Base-by-base conservation (phyloP, 768 basidiomycete species). In the Suillus lakei region DNA sequence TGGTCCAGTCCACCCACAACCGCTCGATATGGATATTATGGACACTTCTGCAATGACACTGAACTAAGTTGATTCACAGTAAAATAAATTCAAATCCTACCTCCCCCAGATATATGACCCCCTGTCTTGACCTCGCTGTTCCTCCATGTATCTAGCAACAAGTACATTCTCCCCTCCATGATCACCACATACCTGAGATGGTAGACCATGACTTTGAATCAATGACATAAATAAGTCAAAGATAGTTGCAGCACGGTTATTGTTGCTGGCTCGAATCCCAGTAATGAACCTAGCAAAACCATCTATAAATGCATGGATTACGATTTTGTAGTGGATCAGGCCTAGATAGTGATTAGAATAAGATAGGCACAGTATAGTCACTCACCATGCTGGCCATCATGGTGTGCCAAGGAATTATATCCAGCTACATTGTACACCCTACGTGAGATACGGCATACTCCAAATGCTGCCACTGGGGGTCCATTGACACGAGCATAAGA, bases 231-330 rank as follows among this genome's bases (percentile, higher is more conserved):
- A 84, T 1, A 84, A 62, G 4, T 71, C 53, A 12, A 81, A 71
- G 3, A 84, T 81, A 5, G 82, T 85, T 0, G 68, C 44, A 2
- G 78, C 75, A 2, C 71, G 65, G 65, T 85, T 84, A 68, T 85
- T 84, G 71, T 73, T 76, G 66, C 71, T 76, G 2, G 74, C 81
- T 13, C 68, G 55, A 32, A 84, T 67, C 7, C 76, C 80, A 3
- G 72, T 72, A 2, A 83, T 68, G 23, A 79, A 70, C 5, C 80
- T 69, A 9, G 78, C 78, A 59, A 77, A 76, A 1, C 83, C 82
- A 72, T 84, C 81, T 12, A 83, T 77, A 61, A 80, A 82, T 1
- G 74, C 77, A 68, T 83, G 82, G 6, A 78, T 77, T 7, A 82
- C 78, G 41, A 81, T 73, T 51, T 73, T 73, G 69, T 72, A 82